Conservation (phyloP, 1,139 yeast species). For the Geotrichum klebahnii region DNA sequence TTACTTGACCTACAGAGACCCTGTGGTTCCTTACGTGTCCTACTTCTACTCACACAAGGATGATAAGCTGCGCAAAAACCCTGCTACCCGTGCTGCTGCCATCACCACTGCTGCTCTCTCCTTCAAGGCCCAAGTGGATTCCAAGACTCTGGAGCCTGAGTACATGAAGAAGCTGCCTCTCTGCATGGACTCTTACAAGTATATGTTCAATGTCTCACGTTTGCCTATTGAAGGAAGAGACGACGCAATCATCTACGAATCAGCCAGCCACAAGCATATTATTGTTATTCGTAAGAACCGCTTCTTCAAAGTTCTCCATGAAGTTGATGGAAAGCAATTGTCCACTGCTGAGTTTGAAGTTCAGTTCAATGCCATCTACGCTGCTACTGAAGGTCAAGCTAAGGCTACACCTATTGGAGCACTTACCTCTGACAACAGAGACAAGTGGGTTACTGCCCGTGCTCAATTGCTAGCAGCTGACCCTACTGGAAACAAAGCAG, state of each 20-base stretch:
- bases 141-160: conserved; percentile 58
- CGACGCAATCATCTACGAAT: conserved; percentile 39
- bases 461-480: conserved; percentile 54
- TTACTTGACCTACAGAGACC: conserved; percentile 85
- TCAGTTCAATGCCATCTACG: conserved; percentile 54
- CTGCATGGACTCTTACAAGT: conserved; percentile 89
- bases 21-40: conserved; percentile 88
- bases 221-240: conserved; percentile 56
- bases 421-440: conserved; percentile 81
- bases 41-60: conserved; percentile 86
- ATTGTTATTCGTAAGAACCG: conserved; percentile 72
- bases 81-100: conserved; percentile 70
- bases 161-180: conserved; percentile 74
- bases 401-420: conserved; percentile 63
- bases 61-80: conserved; percentile 52
- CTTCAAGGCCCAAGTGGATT: conserved; percentile 41
- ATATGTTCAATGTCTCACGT: conserved; percentile 88
- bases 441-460: conserved; percentile 67
- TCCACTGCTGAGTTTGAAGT: conserved; percentile 60
- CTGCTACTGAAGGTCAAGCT: conserved; percentile 46
- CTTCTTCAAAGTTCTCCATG: conserved; percentile 72
- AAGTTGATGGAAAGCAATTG: conserved; percentile 50
- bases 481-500: conserved; percentile 46
- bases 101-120: conserved; percentile 44
- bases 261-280: conserved; percentile 62